Conservation (phyloP, 768 basidiomycete genomes). For the Lentinula edodes region DNA sequence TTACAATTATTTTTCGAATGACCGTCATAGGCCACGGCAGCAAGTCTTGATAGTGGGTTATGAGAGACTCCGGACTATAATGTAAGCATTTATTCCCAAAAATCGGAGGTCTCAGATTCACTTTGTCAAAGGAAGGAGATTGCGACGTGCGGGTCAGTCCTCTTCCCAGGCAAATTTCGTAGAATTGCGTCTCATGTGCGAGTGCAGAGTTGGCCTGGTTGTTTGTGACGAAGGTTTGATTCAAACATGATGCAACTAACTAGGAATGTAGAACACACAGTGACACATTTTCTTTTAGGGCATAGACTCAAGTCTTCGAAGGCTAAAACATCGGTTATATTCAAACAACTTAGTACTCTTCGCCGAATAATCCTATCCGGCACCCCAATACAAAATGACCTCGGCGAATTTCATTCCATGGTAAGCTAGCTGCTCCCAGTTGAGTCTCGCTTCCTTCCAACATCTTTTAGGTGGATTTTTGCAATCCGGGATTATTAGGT, state of each 20-base stretch:
- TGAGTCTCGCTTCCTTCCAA: background rate
- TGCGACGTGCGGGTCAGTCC: slow-evolving; percentile 55
- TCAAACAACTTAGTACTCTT: slow-evolving; percentile 69
- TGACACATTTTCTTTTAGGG: slow-evolving; percentile 36
- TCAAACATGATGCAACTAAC: background rate
- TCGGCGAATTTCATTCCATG: slow-evolving; percentile 96
- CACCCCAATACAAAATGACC: slow-evolving; percentile 95
- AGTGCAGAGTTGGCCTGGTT: slow-evolving; percentile 78
- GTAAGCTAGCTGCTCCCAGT: slow-evolving; percentile 36
- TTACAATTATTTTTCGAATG: slow-evolving; percentile 14
- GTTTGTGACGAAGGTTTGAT: slow-evolving; percentile 87
- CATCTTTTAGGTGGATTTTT: slow-evolving; percentile 71
- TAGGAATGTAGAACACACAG: background rate
- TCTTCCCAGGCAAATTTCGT: background rate
- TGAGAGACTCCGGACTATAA: slow-evolving; percentile 78
- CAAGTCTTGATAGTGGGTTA: slow-evolving; percentile 94
- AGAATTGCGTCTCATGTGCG: background rate
- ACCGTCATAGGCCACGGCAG: slow-evolving; percentile 51
- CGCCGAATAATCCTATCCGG: slow-evolving; percentile 89
- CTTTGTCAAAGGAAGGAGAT: slow-evolving; percentile 41
- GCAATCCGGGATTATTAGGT: slow-evolving; percentile 91
- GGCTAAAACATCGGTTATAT: slow-evolving; percentile 86
- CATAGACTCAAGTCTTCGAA: slow-evolving; percentile 91
- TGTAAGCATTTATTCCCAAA: slow-evolving; percentile 41
- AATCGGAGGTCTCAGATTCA: background rate